Evolutionary conservation across 148 eudicot species (phyloP), one percentile per base, ranked within the genome.

Genomic region (Suaeda aralocaspica): DNA sequence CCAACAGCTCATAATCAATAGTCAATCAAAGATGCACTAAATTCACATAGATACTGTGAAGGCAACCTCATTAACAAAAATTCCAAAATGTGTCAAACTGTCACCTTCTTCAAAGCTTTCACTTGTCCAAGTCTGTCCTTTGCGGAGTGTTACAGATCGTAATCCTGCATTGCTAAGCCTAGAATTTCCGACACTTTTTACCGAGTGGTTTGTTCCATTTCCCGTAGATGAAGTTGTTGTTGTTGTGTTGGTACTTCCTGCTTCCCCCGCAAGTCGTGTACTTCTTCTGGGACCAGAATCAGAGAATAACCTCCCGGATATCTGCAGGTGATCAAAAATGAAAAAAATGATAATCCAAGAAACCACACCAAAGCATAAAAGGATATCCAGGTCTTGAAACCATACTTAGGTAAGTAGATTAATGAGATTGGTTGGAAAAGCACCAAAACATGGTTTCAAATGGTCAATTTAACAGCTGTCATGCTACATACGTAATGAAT

Each of bases 261-360:
- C 59, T 31, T 95, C 99, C 67, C 87, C 89, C 48, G 96, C 85
- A 89, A 87, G 93, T 69, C 99, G 83, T 48, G 86, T 78, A 77
- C 96, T 91, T 66, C 97, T 75, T 75, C 99, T 91, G 71, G 92
- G 87, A 65, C 87, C 84, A 66, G 97, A 91, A 82, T 95, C 99
- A 74, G 96, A 74, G 78, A 91, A 91, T 71, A 95, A 80, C 77
- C 89, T 91, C 72, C 92, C 99, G 53, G 99, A 91, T 77, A 95
- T 86, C 98, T 94, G 82, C 58, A 79, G 36, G 67, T 66, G 49
- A 39, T 22, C 46, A 64, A 9, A 72, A 59, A 30, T 66, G 62
- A 33, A 25, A 55, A 64, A 33, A 49, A 63, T 29, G 34, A 31
- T 62, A 68, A 69, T 57, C 72, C 52, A 66, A 48, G n/a, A 67